Percentiles rank a stretch among this genome's conserved stretches.
Conservation (phyloP, 257 asterid genomes). For the Nicotiana tomentosiformis region DNA sequence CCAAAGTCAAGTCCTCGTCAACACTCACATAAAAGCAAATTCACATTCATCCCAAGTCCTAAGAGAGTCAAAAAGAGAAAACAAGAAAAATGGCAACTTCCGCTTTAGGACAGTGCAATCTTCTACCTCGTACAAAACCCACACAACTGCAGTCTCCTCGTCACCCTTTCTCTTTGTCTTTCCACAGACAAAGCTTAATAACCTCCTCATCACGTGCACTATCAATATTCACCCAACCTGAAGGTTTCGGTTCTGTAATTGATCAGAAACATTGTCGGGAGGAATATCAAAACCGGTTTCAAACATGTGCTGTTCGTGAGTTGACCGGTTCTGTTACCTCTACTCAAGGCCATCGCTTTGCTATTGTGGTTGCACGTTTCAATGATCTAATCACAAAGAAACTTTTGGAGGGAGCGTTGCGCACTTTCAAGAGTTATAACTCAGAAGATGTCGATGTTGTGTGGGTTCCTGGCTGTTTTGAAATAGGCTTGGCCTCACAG, state of each 20-base stretch:
- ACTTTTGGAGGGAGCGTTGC: slow-evolving; percentile 89
- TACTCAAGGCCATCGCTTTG: slow-evolving; percentile 68
- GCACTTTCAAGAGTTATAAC: slow-evolving; percentile 62
- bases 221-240: slow-evolving; percentile 1
- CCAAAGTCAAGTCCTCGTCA: not conserved
- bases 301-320: slow-evolving; percentile 54
- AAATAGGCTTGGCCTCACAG: slow-evolving; percentile 76
- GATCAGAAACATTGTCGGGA: slow-evolving; percentile 22
- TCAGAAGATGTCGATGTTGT: slow-evolving; percentile 87
- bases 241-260: slow-evolving; percentile 19
- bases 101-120: not conserved
- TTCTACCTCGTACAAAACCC: not conserved
- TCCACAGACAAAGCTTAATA: not conserved
- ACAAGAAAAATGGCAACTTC: slow-evolving; percentile 14
- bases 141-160: not conserved
- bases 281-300: slow-evolving; percentile 5
- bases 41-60: not conserved
- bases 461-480: slow-evolving; percentile 98
- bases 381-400: slow-evolving; percentile 81
- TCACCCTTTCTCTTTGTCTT: not conserved
- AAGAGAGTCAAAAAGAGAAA: not conserved
- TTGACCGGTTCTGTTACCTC: slow-evolving; percentile 57
- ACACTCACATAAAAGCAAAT: not conserved
- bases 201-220: not conserved
- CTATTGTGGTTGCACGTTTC: slow-evolving; percentile 92